Percentiles rank a stretch among this genome's conserved stretches.
These are phyloP conservation scores for Suillus bovinus DNA, from an alignment of 768 basidiomycete species.

Conservation along the genomic window DNA sequence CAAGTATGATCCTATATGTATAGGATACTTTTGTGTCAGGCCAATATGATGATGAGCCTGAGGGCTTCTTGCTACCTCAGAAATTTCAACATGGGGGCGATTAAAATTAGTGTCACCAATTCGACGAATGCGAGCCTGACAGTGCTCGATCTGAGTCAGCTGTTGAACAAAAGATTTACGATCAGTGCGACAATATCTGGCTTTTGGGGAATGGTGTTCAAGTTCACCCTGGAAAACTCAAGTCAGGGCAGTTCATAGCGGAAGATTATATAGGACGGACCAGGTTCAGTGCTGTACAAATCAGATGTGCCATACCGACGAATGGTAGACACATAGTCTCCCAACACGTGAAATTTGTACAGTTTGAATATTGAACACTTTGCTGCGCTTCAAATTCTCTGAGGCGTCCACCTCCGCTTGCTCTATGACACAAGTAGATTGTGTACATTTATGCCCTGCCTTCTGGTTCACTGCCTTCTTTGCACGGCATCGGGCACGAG, in stretches of 20 bases:
- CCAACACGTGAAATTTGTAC: slow-evolving; percentile 26
- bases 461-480: slow-evolving; percentile 5
- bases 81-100: not conserved
- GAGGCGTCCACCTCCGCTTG: too few relatives aligned
- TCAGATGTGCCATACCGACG: slow-evolving; percentile 33
- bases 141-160: not conserved
- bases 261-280: slow-evolving; percentile 9
- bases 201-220: slow-evolving; percentile 11
- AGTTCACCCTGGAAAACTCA: slow-evolving; percentile 13
- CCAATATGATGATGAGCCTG: slow-evolving; percentile 4
- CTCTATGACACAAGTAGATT: too few relatives aligned
- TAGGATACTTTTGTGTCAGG: slow-evolving; percentile 11
- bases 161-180: not conserved
- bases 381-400: not conserved
- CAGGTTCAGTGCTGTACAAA: slow-evolving; percentile 33
- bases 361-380: slow-evolving; percentile 21
- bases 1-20: slow-evolving; percentile 15
- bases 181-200: not conserved
- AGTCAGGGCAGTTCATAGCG: too few relatives aligned
- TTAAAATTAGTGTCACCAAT: not conserved
- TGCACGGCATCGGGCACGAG: not conserved
- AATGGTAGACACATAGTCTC: slow-evolving; percentile 21
- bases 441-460: too few relatives aligned
- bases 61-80: not conserved
- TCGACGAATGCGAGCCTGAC: not conserved